These are phyloP conservation scores for Aspergillus incahuasiensis DNA, from an alignment of 495 filamentous ascomycete species.

Conservation along the genomic window DNA sequence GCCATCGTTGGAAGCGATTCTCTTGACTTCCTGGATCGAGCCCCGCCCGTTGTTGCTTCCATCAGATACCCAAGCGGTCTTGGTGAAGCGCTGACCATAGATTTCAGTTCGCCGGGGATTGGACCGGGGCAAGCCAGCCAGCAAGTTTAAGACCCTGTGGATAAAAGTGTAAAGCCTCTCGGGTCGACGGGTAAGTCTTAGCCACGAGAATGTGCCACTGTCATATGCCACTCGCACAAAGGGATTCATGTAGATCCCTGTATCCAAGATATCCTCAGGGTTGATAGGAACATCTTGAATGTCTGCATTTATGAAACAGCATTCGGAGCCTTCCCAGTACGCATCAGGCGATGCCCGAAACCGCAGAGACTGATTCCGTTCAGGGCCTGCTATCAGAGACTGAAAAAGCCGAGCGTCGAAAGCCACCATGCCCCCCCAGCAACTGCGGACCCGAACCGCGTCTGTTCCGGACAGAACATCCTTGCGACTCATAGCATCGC, in stretches of 20 bases:
- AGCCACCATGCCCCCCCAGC: conserved; percentile 80
- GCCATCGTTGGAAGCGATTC: conserved; percentile 46
- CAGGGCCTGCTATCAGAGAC: neutral
- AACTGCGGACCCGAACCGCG: conserved; percentile 68
- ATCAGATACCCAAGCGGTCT: conserved; percentile 50
- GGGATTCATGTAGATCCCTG: conserved; percentile 66
- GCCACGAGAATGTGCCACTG: conserved; percentile 47
- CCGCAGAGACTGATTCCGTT: conserved; percentile 43
- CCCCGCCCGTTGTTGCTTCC: conserved; percentile 25
- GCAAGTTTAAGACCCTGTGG: conserved; percentile 50
- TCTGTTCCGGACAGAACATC: conserved; percentile 61
- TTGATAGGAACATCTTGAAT: conserved; percentile 44
- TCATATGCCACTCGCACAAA: conserved; percentile 67
- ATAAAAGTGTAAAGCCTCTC: conserved; percentile 54
- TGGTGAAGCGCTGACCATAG: conserved; percentile 48
- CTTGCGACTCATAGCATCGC: conserved; percentile 49
- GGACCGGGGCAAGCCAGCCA: conserved; percentile 50
- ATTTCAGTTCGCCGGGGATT: conserved; percentile 55
- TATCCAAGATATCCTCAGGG: conserved; percentile 39
- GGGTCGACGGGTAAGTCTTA: conserved; percentile 50
- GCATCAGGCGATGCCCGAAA: conserved; percentile 62
- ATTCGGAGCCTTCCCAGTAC: conserved; percentile 76
- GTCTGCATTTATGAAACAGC: conserved; percentile 73
- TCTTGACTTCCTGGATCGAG: conserved; percentile 38
- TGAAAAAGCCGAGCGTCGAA: conserved; percentile 68